Base-by-base conservation (phyloP, 805 yeast species). In the Clavispora phyllophila region DNA sequence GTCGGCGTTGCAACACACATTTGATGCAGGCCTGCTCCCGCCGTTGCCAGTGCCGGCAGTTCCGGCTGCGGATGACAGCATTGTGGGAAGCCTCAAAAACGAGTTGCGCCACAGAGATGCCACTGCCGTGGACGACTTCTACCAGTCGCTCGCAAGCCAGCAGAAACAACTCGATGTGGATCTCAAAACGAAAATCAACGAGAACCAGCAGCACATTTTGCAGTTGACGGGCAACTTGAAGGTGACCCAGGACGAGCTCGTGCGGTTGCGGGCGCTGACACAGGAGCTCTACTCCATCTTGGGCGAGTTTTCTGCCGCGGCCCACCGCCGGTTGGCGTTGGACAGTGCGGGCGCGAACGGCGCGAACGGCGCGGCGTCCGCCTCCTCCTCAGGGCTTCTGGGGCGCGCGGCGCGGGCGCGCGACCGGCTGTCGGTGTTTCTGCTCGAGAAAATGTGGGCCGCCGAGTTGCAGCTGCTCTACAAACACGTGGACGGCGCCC, bases 401-500 rank as follows among this genome's bases (percentile, higher is more conserved):
- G 33, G 19, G n/a, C 45, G 40, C 24, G 33, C 38, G 18, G 44
- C 9, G n/a, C 63, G 60, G 45, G 46, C 69, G 31, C 63, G 71
- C 40, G 88, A 84, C 57, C 69, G 95, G 34, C 79, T 82, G 46
- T 81, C 89, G 42, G 79, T 88, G 40, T 54, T 84, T 41, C 78
- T 86, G 41, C 65, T 89, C 40, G 91, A 87, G 58, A 81, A 81
- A 53, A 77, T 85, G 70, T 88, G 96, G 96, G 84, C 81, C 13
- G 70, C 72, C 34, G 88, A 85, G 55, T 67, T 89, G 56, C 78
- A 76, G 42, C 73, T 78, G 8, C 64, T 89, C 40, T 88, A 83
- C 61, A 80, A 80, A 51, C 87, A 84, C 48, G 95, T 90, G 13
- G 96, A 90, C 49, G 95, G 96, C n/a, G 89, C 95, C 1, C 90